A percentile compares a stretch with the other conserved stretches of the same genome.
phyloP scores from a whole-genome alignment of 352 stramenopile species.

The Globisporangium orthogonon region DNA sequence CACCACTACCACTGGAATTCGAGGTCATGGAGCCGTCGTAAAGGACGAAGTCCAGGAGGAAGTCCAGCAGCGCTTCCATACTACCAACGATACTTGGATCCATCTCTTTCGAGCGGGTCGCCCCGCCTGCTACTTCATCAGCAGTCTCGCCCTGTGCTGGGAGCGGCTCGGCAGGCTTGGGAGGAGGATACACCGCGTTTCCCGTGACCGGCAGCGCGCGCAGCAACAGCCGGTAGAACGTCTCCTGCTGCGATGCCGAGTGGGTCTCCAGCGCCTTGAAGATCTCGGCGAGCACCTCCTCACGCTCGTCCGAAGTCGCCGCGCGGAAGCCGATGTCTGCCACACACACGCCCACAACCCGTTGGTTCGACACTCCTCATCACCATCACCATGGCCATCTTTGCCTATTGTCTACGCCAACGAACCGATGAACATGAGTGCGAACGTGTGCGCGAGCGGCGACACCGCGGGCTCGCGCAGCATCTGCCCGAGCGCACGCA shows the following conservation, averaged over 20 bases:
- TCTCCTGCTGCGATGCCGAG: slow-evolving; percentile 43
- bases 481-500: slow-evolving; percentile 37
- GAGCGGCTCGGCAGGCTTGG: neutral
- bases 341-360: neutral
- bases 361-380: too few species aligned
- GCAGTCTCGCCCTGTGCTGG: neutral
- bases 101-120: neutral
- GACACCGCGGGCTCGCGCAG: slow-evolving; percentile 31
- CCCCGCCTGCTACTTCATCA: neutral
- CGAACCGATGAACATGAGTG: slow-evolving; percentile 69
- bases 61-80: slow-evolving; percentile 53
- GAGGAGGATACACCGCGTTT: slow-evolving; percentile 14
- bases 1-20: too few species aligned
- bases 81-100: slow-evolving; percentile 14
- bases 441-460: slow-evolving; percentile 60
- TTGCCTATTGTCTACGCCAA: neutral
- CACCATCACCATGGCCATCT: too few species aligned
- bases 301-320: slow-evolving; percentile 35
- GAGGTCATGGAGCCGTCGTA: slow-evolving; percentile 26
- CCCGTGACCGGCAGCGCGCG: slow-evolving; percentile 33
- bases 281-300: slow-evolving; percentile 26
- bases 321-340: slow-evolving; percentile 62
- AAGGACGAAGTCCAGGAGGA: slow-evolving; percentile 63
- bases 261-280: slow-evolving; percentile 23
- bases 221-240: slow-evolving; percentile 57